Evolutionary conservation across 2,329 filamentous ascomycete genomes (phyloP).

Genomic region (Erysiphe neolycopersici): DNA sequence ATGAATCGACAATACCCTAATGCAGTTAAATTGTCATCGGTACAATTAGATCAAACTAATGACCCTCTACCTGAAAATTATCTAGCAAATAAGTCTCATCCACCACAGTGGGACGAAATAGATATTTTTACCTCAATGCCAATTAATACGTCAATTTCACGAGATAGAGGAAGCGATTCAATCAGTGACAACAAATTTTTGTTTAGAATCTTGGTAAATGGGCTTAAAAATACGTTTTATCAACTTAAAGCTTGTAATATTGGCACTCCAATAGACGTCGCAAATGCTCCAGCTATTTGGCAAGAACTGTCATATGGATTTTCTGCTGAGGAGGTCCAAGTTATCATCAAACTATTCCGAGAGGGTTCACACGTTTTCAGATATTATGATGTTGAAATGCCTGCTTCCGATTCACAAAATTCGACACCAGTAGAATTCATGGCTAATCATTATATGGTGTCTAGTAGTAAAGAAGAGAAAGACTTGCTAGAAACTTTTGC

Average conservation of each 20-base stretch:
- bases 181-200: constrained; percentile 94
- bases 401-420: constrained; percentile 42
- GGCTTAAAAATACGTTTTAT: constrained; percentile 88
- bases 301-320: constrained; percentile 89
- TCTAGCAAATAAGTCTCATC: constrained; percentile 52
- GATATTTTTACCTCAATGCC: constrained; percentile 93
- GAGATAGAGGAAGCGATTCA: constrained; percentile 69
- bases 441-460: constrained; percentile 84
- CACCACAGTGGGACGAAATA: constrained; percentile 90
- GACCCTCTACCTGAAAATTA: constrained; percentile 50
- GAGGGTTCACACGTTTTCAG: constrained; percentile 91
- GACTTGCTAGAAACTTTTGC: constrained; percentile 92
- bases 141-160: constrained; percentile 80
- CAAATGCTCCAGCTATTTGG: constrained; percentile 71
- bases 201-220: constrained; percentile 89
- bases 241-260: constrained; percentile 80
- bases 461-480: constrained; percentile 87
- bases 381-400: constrained; percentile 81
- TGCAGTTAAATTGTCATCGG: constrained; percentile 71
- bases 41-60: constrained; percentile 36
- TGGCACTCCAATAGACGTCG: constrained; percentile 40
- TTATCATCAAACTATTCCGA: constrained; percentile 90
- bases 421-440: constrained; percentile 73
- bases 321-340: constrained; percentile 85
- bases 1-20: constrained; percentile 97